Base-by-base conservation (phyloP, 768 basidiomycete genomes). In the Hebeloma cylindrosporum region DNA sequence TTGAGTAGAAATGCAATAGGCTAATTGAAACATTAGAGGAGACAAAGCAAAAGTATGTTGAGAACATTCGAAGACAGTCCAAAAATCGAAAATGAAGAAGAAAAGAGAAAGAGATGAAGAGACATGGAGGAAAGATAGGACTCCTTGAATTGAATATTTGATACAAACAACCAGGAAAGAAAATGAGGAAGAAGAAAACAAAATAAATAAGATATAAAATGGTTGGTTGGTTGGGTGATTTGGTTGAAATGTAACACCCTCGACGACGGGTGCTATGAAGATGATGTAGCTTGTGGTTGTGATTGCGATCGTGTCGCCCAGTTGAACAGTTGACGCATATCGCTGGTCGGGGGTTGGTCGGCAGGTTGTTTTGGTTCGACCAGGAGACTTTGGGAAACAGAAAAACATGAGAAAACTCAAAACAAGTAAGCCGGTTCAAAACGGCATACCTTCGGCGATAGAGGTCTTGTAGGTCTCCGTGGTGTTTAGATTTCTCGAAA, bases 351-450 rank as follows among this genome's bases (percentile, higher is more conserved):
- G 18, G 80, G 75, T 27, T 71, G 70, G 61, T 92, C 89, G 28
- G 85, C 84, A 7, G 85, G 74, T 48, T 90, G 88, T 59, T 78
- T 85, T 35, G 89, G 90, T 62, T 92, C 89, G 47, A 93, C 84
- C 48, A 90, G 74, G 42, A 91, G 72, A 71, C 88, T 90, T 9
- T 14, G 48, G 32, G 47, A 20, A 39, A 32, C 18, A 33, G 44
- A 52, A 38, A 50, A 30, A 40, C 4, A 2, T 6, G 20, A 46
- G 9, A 46, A 25, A 17, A 45, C 17, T 28, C 32, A 16, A 13
- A 45, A 44, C 26, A 51, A 53, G 44, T 31, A 31, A 38, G 26
- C 31, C 43, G 18, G 26, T 32, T 18, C 35, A 29, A n/a, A 40
- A 8, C 10, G 31, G 61, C 78, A 28, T 54, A 87, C 88, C 88